Conservation (phyloP, 768 basidiomycete species). For the Hebeloma cylindrosporum region DNA sequence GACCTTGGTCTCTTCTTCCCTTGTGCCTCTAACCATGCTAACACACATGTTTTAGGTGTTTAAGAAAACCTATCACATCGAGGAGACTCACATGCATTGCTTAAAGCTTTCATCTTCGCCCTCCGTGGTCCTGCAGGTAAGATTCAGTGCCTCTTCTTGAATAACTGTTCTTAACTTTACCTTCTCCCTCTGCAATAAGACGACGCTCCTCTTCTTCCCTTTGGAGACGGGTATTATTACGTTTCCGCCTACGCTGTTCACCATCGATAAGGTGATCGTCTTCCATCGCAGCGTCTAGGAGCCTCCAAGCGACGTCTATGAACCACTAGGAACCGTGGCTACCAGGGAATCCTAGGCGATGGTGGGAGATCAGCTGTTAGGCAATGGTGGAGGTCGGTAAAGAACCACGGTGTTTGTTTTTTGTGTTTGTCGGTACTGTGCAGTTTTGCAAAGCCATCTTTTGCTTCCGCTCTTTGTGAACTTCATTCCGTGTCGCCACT, state of each 20-base stretch:
- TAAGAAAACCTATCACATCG: not conserved
- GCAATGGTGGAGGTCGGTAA: no score
- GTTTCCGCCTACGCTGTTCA: not conserved
- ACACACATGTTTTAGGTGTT: not conserved
- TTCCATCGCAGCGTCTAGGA: not conserved
- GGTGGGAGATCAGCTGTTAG: not conserved
- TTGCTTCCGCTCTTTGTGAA: conserved; percentile 3
- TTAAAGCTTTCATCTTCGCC: not conserved
- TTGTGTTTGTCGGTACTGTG: conserved; percentile 1
- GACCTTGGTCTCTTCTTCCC: conserved; percentile 1
- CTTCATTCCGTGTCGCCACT: not conserved
- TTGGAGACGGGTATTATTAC: not conserved
- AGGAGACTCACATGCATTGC: not conserved
- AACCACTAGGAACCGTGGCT: not conserved
- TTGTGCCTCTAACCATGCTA: not conserved
- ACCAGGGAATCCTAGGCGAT: not conserved
- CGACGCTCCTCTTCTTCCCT: not conserved
- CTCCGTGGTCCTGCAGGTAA: not conserved
- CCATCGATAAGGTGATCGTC: not conserved
- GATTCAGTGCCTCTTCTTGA: not conserved
- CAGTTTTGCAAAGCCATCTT: conserved; percentile 4
- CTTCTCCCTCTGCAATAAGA: not conserved
- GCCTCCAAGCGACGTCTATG: not conserved
- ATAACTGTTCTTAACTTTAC: not conserved
- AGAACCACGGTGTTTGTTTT: not conserved